Conservation (phyloP, 192 early-diverging fungal species). For the Backusella luteola region DNA sequence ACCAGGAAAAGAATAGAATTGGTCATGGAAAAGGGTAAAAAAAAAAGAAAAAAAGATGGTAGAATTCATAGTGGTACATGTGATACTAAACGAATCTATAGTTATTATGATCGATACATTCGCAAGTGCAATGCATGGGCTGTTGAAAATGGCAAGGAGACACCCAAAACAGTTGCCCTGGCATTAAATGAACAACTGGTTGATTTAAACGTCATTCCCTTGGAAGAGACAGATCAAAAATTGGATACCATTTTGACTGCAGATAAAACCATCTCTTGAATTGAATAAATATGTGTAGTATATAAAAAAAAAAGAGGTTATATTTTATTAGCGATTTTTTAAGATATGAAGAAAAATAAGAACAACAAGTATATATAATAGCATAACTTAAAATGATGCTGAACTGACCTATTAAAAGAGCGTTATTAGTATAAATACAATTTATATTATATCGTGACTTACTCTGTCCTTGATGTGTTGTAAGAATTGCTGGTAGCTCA, state of each 20-base stretch:
- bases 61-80: no score
- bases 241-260: conserved; percentile 31
- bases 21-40: conserved; percentile 66
- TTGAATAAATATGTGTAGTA: neutral
- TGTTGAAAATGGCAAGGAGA: conserved; percentile 43
- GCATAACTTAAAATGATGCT: conserved; percentile 5
- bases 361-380: neutral
- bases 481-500: conserved; percentile 79
- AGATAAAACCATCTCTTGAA: neutral
- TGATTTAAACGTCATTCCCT: conserved; percentile 26
- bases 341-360: neutral
- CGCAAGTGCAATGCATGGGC: conserved; percentile 38
- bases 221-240: conserved; percentile 31
- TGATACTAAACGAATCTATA: conserved; percentile 5
- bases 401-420: conserved; percentile 4
- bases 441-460: neutral
- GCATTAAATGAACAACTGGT: conserved; percentile 46
- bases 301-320: no score
- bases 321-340: conserved; percentile 11
- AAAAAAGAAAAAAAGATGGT: neutral
- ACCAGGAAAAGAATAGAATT: conserved; percentile 50
- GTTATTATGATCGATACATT: conserved; percentile 63
- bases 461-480: conserved; percentile 73
- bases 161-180: conserved; percentile 39
- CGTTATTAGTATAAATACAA: no score